phyloP scores from a whole-genome alignment of 2,329 filamentous ascomycete genomes.

The Colletotrichum destructivum region DNA sequence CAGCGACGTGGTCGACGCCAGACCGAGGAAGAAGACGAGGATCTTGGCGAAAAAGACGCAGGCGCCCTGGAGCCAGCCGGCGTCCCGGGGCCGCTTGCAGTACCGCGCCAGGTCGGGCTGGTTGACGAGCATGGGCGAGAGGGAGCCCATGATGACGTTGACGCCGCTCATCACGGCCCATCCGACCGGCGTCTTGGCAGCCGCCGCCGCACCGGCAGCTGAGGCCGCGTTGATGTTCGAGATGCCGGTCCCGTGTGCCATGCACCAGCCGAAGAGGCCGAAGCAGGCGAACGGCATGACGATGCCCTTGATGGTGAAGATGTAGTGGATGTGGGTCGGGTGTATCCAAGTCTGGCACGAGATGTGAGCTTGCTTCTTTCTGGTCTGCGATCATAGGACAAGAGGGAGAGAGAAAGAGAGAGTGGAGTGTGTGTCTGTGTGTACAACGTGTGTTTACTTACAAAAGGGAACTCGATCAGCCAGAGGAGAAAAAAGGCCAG shows the following conservation, averaged over 20 bases:
- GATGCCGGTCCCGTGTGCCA: conserved; percentile 48
- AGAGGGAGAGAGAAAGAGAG: too few relatives aligned
- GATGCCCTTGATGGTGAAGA: conserved; percentile 55
- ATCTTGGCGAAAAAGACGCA: conserved; percentile 47
- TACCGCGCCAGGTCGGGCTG: conserved; percentile 56
- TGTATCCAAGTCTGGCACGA: conserved; percentile 50
- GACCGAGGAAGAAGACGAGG: conserved; percentile 50
- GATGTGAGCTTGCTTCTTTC: neutral
- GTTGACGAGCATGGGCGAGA: conserved; percentile 53
- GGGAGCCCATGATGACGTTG: conserved; percentile 55
- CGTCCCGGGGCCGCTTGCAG: conserved; percentile 50
- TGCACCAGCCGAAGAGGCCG: conserved; percentile 54
- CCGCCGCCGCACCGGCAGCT: conserved; percentile 46
- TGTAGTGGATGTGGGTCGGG: conserved; percentile 52
- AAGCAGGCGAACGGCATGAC: conserved; percentile 54
- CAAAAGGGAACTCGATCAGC: conserved; percentile 57
- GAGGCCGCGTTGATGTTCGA: conserved; percentile 48
- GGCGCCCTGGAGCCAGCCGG: conserved; percentile 50
- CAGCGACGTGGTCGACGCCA: conserved; percentile 51
- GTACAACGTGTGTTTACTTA: conserved; percentile 28
- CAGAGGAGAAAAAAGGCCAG: conserved; percentile 57
- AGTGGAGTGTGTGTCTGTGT: too few relatives aligned
- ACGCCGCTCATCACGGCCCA: conserved; percentile 57
- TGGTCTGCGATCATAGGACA: neutral
- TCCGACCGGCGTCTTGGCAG: conserved; percentile 49